A percentile compares a stretch with the other conserved stretches of the same genome.
These are phyloP conservation scores for Phylloboletellus chloephorus DNA, from an alignment of 1,284 basidiomycete species.

Conservation along the genomic window DNA sequence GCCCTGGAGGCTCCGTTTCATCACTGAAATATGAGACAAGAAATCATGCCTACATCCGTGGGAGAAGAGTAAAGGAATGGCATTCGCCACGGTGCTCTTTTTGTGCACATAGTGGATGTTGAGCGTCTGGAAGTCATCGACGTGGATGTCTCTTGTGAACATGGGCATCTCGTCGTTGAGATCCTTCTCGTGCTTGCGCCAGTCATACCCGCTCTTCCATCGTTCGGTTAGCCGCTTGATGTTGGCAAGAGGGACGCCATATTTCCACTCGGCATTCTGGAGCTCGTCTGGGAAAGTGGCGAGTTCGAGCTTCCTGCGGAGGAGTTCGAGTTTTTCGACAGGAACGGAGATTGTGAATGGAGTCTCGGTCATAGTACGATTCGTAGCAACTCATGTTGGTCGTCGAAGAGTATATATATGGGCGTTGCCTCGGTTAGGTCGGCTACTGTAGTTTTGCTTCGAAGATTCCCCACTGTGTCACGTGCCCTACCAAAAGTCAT, in stretches of 20 bases:
- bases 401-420: too few relatives aligned
- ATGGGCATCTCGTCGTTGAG: constrained; percentile 40
- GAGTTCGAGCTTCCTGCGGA: constrained; percentile 33
- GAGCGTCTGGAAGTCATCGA: constrained; percentile 35
- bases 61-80: constrained; percentile 44
- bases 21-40: neutral
- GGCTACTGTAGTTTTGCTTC: too few relatives aligned
- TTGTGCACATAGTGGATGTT: constrained; percentile 44
- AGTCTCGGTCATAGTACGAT: constrained; percentile 19
- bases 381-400: too few relatives aligned
- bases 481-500: too few relatives aligned
- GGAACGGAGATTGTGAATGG: constrained; percentile 32
- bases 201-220: constrained; percentile 42
- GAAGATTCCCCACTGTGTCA: too few relatives aligned
- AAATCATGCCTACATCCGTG: constrained; percentile 39
- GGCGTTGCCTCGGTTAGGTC: too few relatives aligned
- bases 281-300: constrained; percentile 41
- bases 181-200: constrained; percentile 37
- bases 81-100: constrained; percentile 31
- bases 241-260: constrained; percentile 39
- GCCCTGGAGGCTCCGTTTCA: constrained; percentile 38
- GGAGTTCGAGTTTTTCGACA: constrained; percentile 27
- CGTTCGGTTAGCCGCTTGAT: constrained; percentile 34
- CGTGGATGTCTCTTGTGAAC: constrained; percentile 39
- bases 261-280: constrained; percentile 34